Evolutionary conservation across 2,329 filamentous ascomycete species (phyloP).

Genomic region (Metarhizium album): DNA sequence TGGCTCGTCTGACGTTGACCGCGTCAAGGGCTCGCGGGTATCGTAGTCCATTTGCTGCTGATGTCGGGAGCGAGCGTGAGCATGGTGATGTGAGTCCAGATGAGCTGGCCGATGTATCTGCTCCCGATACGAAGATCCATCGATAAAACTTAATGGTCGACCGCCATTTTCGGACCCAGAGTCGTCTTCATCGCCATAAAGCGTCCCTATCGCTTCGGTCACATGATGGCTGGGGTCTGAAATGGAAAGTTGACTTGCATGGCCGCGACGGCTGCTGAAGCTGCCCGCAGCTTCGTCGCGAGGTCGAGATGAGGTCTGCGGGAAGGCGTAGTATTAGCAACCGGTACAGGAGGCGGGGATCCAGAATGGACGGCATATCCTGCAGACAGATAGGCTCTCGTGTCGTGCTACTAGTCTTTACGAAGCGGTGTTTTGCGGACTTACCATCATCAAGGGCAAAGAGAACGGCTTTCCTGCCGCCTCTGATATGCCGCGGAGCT

Average conservation of each 20-base stretch:
- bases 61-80: slow-evolving; percentile 7
- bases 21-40: slow-evolving; percentile 29
- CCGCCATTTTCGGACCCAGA: slow-evolving; percentile 38
- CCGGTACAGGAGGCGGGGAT: not conserved
- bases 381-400: no score
- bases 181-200: slow-evolving; percentile 72
- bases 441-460: slow-evolving; percentile 39
- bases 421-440: slow-evolving; percentile 15
- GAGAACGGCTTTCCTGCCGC: slow-evolving; percentile 23
- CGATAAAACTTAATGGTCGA: slow-evolving; percentile 66
- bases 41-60: slow-evolving; percentile 24
- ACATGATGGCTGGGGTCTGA: slow-evolving; percentile 90
- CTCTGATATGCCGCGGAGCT: slow-evolving; percentile 21
- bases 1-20: slow-evolving; percentile 36
- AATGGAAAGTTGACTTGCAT: slow-evolving; percentile 51
- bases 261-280: slow-evolving; percentile 48
- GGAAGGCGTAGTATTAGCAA: not conserved
- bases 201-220: slow-evolving; percentile 82
- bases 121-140: slow-evolving; percentile 42
- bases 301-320: slow-evolving; percentile 47
- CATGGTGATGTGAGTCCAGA: slow-evolving; percentile 3
- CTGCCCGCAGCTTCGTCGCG: slow-evolving; percentile 43
- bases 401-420: not conserved
- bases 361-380: no score
- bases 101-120: slow-evolving; percentile 28